Base-by-base conservation (phyloP, 2,329 filamentous ascomycete species). In the Herpotrichia juniperi region DNA sequence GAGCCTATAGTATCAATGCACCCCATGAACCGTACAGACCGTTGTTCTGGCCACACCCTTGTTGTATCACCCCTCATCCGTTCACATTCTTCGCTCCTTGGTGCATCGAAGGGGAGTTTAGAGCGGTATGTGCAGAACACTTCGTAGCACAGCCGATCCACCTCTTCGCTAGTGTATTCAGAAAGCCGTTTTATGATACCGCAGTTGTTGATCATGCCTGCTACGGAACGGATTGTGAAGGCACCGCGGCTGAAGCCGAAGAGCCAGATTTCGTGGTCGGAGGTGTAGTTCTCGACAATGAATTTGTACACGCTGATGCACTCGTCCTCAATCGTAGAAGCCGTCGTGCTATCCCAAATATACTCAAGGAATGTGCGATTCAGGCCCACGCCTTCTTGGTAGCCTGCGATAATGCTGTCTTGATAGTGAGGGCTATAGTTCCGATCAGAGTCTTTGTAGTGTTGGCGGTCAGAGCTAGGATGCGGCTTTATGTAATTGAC, bases 1-100 rank as follows among this genome's bases (percentile, higher is more conserved):
- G 63, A 61, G 4, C 71, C 69, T 9, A 73, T 69, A 1, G 70
- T 73, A 25, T 73, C 70, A 21, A 68, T 61, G 11, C 70, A 51
- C 3, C 64, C 67, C 64, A 73, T 64, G 46, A 67, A 66, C 16
- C 67, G 61, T 24, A 73, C 62, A 2, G 69, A 69, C 1, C 61
- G 60, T 16, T 58, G 51, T 6, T 63, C 62, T n/a, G 64, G 62
- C 67, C 68, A 71, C 4, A 70, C 61, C 2, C 48, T 53, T 5
- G 53, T 55, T 4, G 43, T 42, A 1, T 68, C 49, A 0, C 46
- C 52, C 14, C 61, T 60, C 39, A 64, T 57, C 7, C 54, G 46
- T 12, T 48, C 46, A 26, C 64, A 67, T 3, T 61, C 59, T 0
- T 56, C 43, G 16, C 62, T 66, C 8, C 61, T 56, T 1, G 70